Base-by-base conservation (phyloP, 306 rosid genomes). In the barrel medic (Medicago truncatula) region DNA sequence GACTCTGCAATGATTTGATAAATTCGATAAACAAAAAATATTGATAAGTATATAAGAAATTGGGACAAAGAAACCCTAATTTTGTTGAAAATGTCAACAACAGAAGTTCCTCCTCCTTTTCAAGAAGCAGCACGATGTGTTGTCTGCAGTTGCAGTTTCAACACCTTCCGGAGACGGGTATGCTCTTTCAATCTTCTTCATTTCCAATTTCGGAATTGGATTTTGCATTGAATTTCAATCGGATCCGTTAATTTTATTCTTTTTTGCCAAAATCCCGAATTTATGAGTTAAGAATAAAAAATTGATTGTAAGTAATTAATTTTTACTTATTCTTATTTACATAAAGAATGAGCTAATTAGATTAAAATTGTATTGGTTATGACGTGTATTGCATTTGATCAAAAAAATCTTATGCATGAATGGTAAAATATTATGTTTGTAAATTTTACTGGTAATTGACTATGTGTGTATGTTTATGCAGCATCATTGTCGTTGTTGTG, bases 401-500 rank as follows among this genome's bases (percentile, higher is more conserved):
- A 44, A 65, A 12, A 12, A 25, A 56, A 74, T 71, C 64, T 0
- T 61, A 53, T 78, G 74, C 65, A 62, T 31, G 15, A 12, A 70
- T 47, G 63, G 53, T 60, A 70, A 46, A 61, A 46, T 20, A 56
- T 43, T 46, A 15, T 16, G 39, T 66, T 36, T 58, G 31, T 53
- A 49, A 10, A 73, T 57, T 67, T 21, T 73, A 15, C 59, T 65
- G 75, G 73, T 46, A 76, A 38, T 25, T 82, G 54, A 75, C 18
- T 78, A 25, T 73, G 74, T 76, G 59, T 21, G 46, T 82, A 41
- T 76, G 59, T 21, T 34, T 82, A 47, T 86, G 92, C 91, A 96
- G 98, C 97, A 90, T 84, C 99, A 96, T 78, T 96, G 99, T 80
- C 90, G 99, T 39, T 78, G 88, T 73, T 92, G 99, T 67, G 99